Conservation (phyloP, 2,329 filamentous ascomycete genomes). For the Aspergillus bombycis region DNA sequence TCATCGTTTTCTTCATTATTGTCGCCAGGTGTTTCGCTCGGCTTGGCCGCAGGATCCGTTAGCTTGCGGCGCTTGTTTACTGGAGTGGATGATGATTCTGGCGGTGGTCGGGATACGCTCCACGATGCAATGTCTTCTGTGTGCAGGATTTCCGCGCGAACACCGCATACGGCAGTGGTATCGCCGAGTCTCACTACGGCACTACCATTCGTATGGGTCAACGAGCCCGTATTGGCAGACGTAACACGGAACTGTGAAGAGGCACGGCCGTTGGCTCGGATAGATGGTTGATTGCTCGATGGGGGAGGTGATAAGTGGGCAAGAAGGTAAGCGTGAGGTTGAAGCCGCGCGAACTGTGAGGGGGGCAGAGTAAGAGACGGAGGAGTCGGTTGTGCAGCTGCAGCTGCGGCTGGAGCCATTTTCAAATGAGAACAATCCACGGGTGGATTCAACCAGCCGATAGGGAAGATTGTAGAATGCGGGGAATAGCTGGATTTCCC, state of each 20-base stretch:
- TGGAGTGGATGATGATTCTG: constrained; percentile 36
- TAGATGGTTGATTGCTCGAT: constrained; percentile 55
- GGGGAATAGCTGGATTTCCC: background rate
- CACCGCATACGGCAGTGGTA: constrained; percentile 91
- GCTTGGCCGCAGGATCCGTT: constrained; percentile 23
- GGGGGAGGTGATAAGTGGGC: constrained; percentile 73
- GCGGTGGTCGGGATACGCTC: constrained; percentile 39
- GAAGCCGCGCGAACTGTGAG: constrained; percentile 81
- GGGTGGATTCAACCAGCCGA: background rate
- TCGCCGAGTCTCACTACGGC: constrained; percentile 86
- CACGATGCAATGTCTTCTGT: constrained; percentile 70
- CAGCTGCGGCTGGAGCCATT: constrained; percentile 29
- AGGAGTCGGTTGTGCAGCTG: constrained; percentile 29
- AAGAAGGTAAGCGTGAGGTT: constrained; percentile 85
- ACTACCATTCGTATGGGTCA: constrained; percentile 88
- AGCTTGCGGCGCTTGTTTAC: constrained; percentile 35
- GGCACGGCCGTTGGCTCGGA: constrained; percentile 79
- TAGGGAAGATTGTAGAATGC: background rate
- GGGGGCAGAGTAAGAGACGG: constrained; percentile 61
- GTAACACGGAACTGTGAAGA: constrained; percentile 70
- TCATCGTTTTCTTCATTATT: constrained; percentile 50
- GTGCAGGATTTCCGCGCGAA: constrained; percentile 81
- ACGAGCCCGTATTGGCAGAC: constrained; percentile 78
- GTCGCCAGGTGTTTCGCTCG: constrained; percentile 18
- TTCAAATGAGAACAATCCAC: constrained; percentile 1